A percentile compares a stretch with the other conserved stretches of the same genome.
These are phyloP conservation scores for Yamadazyma diddensiae DNA, from an alignment of 1,139 yeast species.

Conservation along the genomic window DNA sequence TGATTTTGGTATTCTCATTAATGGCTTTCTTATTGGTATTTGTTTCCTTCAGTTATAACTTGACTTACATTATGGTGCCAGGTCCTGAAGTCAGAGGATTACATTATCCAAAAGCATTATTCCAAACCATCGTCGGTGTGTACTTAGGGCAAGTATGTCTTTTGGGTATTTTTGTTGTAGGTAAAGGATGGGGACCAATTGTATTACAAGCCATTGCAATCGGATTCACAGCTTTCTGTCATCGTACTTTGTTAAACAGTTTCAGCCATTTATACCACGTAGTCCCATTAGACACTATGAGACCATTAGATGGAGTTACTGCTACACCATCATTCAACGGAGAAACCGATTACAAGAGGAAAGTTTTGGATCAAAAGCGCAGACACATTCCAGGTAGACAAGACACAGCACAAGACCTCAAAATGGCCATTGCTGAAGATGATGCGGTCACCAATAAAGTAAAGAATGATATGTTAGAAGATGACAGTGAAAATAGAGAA, in stretches of 20 bases:
- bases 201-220: slow-evolving; percentile 68
- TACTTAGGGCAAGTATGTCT: slow-evolving; percentile 85
- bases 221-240: slow-evolving; percentile 63
- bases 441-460: slow-evolving; percentile 17
- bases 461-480: slow-evolving; percentile 21
- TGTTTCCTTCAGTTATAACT: slow-evolving; percentile 76
- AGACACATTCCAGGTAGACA: slow-evolving; percentile 1
- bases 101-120: slow-evolving; percentile 82
- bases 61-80: slow-evolving; percentile 63
- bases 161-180: slow-evolving; percentile 81
- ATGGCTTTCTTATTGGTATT: slow-evolving; percentile 70
- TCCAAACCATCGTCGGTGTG: slow-evolving; percentile 84
- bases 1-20: slow-evolving; percentile 63
- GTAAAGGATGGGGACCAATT: slow-evolving; percentile 94
- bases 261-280: slow-evolving; percentile 59
- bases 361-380: slow-evolving; percentile 23
- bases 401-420: slow-evolving; percentile 16
- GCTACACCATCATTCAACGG: slow-evolving; percentile 55
- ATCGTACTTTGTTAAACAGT: slow-evolving; percentile 57
- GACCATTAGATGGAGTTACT: slow-evolving; percentile 65
- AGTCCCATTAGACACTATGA: slow-evolving; percentile 69
- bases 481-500: slow-evolving; percentile 15
- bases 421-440: slow-evolving; percentile 15
- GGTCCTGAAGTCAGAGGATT: slow-evolving; percentile 77
- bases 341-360: slow-evolving; percentile 32